phyloP scores from a whole-genome alignment of 768 basidiomycete genomes.

The Podaxis rugospora region DNA sequence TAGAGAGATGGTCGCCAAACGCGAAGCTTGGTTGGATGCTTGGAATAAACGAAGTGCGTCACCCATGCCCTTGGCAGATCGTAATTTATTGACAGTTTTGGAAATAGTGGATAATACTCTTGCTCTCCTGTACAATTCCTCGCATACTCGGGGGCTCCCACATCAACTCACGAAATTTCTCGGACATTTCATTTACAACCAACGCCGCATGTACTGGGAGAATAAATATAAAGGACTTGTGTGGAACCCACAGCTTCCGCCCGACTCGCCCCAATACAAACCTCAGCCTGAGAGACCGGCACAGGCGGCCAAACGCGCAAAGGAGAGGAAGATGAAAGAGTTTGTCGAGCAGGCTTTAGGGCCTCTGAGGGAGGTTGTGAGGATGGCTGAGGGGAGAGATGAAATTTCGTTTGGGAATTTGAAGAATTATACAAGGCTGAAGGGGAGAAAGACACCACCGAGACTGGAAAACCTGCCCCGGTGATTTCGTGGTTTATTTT shows the following conservation, averaged over 20 bases:
- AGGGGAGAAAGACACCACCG: slow-evolving; percentile 6
- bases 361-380: slow-evolving; percentile 48
- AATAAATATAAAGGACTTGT: slow-evolving; percentile 6
- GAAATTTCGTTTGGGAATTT: slow-evolving; percentile 36
- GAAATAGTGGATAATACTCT: slow-evolving; percentile 65
- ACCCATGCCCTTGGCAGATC: background rate
- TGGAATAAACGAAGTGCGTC: slow-evolving; percentile 58
- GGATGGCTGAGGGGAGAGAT: slow-evolving; percentile 56
- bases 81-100: background rate
- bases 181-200: slow-evolving; percentile 29
- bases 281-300: slow-evolving; percentile 11
- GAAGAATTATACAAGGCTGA: slow-evolving; percentile 32
- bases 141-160: slow-evolving; percentile 55
- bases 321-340: slow-evolving; percentile 15
- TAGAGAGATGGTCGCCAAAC: background rate
- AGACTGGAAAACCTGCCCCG: background rate
- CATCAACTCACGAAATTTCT: slow-evolving; percentile 59
- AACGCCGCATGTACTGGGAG: slow-evolving; percentile 20
- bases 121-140: slow-evolving; percentile 56
- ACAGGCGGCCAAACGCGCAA: slow-evolving; percentile 12
- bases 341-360: slow-evolving; percentile 37
- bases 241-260: slow-evolving; percentile 13
- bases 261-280: slow-evolving; percentile 10
- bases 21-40: slow-evolving; percentile 33
- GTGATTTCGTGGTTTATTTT: background rate